Evolutionary conservation across 352 stramenopile species (phyloP), one percentile per base, ranked within the genome.

Genomic region (Pythium myriotylum): DNA sequence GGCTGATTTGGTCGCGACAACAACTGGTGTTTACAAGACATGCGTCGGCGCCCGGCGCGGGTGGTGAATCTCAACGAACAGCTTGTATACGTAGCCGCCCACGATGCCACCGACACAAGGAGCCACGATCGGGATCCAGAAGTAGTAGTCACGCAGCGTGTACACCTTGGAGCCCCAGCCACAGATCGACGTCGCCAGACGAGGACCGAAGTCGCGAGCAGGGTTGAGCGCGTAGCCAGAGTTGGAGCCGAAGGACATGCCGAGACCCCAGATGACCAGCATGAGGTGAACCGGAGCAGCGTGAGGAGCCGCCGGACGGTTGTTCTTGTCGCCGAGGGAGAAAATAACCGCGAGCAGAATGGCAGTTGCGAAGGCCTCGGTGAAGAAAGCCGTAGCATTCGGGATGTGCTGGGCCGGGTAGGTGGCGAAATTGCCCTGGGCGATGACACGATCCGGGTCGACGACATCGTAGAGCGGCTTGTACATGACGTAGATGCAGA

Each of bases 191-290:
- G 53, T 60, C 39, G 53, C 53, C 49, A 85, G 66, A 16, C 76
- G 76, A 46, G 76, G 76, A 54, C 72, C 76, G n/a, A 88, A 77
- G 66, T 88, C 78, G 29, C 74, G 72, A 1, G 78, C 78, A 5
- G 78, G 78, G 65, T 88, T 88, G 48, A 88, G 70, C 22, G 76
- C 73, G 35, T 78, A 82, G 45, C 76, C 74, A 4, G 78, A 80
- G 60, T 83, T 84, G 26, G 77, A 62, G 40, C 76, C 78, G 68
- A 88, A 88, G 7, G 73, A 70, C 76, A 84, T 84, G 32, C 78
- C 78, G 42, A 88, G 70, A 20, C 65, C 76, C n/a, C 77, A 73
- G 27, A 88, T 78, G 32, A 88, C 65, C 13, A 84, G 59, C 22
- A 72, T 76, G 24, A 80, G 62, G 29, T 74, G 59, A 5, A 55